Conservation (phyloP, 768 basidiomycete genomes). For the Grammothele lineata region DNA sequence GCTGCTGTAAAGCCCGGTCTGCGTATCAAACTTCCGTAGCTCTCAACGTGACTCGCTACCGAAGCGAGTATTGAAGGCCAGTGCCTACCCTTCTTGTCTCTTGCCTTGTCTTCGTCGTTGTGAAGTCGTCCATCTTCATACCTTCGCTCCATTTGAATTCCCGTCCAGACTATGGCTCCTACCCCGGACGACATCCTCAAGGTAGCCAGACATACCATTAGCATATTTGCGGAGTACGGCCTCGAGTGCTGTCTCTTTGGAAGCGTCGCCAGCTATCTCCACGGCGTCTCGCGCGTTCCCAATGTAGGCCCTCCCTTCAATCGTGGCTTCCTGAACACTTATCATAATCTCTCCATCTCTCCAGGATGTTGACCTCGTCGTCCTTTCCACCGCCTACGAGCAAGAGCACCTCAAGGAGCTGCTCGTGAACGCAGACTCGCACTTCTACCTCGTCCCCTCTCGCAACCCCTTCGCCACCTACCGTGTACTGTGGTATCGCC, state of each 20-base stretch:
- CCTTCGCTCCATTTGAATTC: too few relatives aligned
- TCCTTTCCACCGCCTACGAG: constrained; percentile 6
- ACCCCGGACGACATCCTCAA: constrained; percentile 3
- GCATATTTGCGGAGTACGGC: constrained; percentile 11
- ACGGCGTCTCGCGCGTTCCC: constrained; percentile 34
- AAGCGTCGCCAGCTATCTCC: constrained; percentile 35
- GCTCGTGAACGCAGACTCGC: constrained; percentile 5
- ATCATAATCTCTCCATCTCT: background rate
- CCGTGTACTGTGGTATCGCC: constrained; percentile 14
- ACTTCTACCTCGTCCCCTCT: constrained; percentile 14
- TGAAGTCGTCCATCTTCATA: too few relatives aligned
- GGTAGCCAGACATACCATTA: constrained; percentile 7
- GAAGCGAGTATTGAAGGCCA: too few relatives aligned
- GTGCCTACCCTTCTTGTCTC: too few relatives aligned
- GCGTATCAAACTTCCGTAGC: too few relatives aligned
- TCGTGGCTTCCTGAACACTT: background rate
- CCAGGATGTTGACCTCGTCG: constrained; percentile 11
- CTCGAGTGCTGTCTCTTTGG: constrained; percentile 36
- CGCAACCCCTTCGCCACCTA: constrained; percentile 12
- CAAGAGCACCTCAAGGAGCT: constrained; percentile 18
- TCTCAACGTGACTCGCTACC: too few relatives aligned
- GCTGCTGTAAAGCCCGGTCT: too few relatives aligned
- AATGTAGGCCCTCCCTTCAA: constrained; percentile 22
- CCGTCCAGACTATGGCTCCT: too few relatives aligned
- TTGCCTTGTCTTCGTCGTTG: too few relatives aligned